These are phyloP conservation scores for Suhomyces yuchorum DNA, from an alignment of 1,139 yeast genomes.

Conservation along the genomic window DNA sequence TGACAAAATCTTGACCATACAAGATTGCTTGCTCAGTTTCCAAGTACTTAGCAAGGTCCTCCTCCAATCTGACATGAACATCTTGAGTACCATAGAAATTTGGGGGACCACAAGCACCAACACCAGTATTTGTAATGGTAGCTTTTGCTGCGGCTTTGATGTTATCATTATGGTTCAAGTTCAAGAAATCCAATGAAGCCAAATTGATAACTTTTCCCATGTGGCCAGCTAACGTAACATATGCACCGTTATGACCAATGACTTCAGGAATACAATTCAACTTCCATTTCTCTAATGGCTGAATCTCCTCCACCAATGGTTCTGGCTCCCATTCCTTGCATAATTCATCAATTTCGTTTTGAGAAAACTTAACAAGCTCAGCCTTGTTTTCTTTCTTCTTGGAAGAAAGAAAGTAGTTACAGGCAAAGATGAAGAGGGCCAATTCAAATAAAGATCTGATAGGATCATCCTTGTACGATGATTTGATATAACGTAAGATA, in stretches of 20 bases:
- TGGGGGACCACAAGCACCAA: conserved; percentile 98
- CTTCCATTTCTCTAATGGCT: conserved; percentile 60
- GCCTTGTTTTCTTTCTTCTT: conserved; percentile 79
- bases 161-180: conserved; percentile 49
- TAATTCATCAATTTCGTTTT: conserved; percentile 76
- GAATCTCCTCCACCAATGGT: conserved; percentile 64
- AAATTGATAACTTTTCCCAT: conserved; percentile 56
- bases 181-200: conserved; percentile 64
- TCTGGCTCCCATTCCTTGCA: conserved; percentile 92
- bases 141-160: conserved; percentile 59
- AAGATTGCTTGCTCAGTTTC: conserved; percentile 79
- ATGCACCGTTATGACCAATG: conserved; percentile 57
- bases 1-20: conserved; percentile 91
- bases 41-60: conserved; percentile 70
- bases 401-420: conserved; percentile 79
- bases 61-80: conserved; percentile 80
- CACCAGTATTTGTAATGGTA: conserved; percentile 75
- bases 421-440: conserved; percentile 77
- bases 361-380: conserved; percentile 64
- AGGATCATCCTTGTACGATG: conserved; percentile 95
- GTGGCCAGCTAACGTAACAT: conserved; percentile 34
- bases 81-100: conserved; percentile 97
- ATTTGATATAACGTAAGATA: conserved; percentile 72
- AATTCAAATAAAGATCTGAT: conserved; percentile 83
- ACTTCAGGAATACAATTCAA: conserved; percentile 64